phyloP scores from a whole-genome alignment of 2,329 filamentous ascomycete species.

The Colletotrichum simmondsii region DNA sequence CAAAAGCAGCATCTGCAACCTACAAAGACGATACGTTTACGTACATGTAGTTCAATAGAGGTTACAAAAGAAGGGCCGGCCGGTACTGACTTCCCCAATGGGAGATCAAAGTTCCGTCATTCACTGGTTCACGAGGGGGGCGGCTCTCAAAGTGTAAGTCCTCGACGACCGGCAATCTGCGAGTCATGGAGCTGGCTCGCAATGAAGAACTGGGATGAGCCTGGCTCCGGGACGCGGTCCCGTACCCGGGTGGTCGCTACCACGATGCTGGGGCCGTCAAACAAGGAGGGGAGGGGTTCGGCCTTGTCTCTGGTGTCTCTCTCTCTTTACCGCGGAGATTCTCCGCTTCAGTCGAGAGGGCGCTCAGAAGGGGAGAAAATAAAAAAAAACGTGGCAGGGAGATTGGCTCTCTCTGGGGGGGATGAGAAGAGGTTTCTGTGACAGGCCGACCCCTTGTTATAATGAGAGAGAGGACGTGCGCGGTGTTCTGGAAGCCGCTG shows the following conservation, averaged over 20 bases:
- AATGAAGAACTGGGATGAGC: constrained; percentile 2
- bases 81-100: constrained; percentile 13
- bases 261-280: constrained; percentile 30
- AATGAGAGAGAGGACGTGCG: constrained; percentile 26
- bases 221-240: constrained; percentile 26
- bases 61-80: background rate
- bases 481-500: constrained; percentile 27
- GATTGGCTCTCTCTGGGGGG: constrained; percentile 16
- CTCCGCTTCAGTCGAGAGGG: constrained; percentile 27
- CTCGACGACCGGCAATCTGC: background rate
- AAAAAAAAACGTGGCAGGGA: constrained; percentile 31
- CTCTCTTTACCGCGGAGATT: constrained; percentile 26
- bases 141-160: background rate
- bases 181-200: constrained; percentile 23
- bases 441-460: constrained; percentile 27
- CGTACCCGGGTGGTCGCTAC: constrained; percentile 30
- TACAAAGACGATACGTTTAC: constrained; percentile 2
- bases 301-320: constrained; percentile 3
- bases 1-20: background rate
- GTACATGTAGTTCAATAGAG: background rate
- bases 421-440: constrained; percentile 15
- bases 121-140: background rate
- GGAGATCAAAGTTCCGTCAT: constrained; percentile 15
- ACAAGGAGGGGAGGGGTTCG: constrained; percentile 1
- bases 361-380: background rate